Evolutionary conservation across 441 rosid genomes (phyloP), one percentile per base, ranked within the genome.

Genomic region (Brassica balearica): DNA sequence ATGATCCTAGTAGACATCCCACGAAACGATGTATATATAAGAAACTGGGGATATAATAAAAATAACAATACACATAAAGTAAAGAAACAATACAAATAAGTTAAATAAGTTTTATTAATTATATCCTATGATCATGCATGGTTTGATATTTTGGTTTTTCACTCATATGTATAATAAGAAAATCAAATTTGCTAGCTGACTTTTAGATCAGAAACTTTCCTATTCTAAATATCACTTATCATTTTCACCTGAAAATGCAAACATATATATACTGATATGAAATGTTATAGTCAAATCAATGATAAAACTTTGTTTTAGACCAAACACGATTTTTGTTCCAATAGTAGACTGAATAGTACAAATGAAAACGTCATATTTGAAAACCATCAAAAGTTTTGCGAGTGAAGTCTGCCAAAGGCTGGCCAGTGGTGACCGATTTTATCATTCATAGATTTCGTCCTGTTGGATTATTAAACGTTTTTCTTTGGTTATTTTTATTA

Each of bases 41-140:
- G 72, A 56, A 63, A 74, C 72, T 79, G 72, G 68, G 65, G 34
- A 41, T 64, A 64, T 51, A 64, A 69, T 56, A 69, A 14, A 71
- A 74, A 65, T 69, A 67, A 63, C 68, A 41, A 69, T 58, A 65
- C 56, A 74, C 10, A 69, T 43, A 69, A 55, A 38, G 48, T 73
- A n/a, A n/a, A 48, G 53, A 46, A 46, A 46, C 53, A n/a, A n/a
- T 48, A n/a, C 8, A n/a, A 48, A 15, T 15, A 15, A 15, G 17
- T 15, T 15, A 15, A 4, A 32, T 32, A 32, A 32, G 53, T 48
- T 48, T 48, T 48, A 48, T 48, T 48, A 51, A 51, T n/a, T 19
- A 17, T 36, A 17, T 7, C 9, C 9, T 48, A 17, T 29, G 41
- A 22, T 60, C 65, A 27, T 29, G 11, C 25, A 38, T 71, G 22